These are phyloP conservation scores for Candida boidinii DNA, from an alignment of 805 yeast species.

Conservation along the genomic window DNA sequence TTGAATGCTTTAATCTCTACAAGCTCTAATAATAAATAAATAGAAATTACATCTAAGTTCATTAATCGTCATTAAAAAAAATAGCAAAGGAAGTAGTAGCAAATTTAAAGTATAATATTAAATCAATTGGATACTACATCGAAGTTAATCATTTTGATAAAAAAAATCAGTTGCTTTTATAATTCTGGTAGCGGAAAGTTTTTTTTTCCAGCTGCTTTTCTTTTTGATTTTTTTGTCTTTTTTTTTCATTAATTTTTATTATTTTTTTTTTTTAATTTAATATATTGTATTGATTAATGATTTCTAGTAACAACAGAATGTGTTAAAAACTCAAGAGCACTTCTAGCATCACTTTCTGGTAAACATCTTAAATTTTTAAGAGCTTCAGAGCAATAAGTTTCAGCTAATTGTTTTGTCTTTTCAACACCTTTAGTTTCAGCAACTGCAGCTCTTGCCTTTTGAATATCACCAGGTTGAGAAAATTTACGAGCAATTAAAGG, in stretches of 20 bases:
- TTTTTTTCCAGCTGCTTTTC: too few species aligned
- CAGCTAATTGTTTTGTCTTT: constrained; percentile 69
- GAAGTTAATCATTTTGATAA: too few species aligned
- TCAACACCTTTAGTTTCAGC: constrained; percentile 62
- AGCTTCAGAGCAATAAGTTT: constrained; percentile 70
- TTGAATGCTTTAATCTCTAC: too few species aligned
- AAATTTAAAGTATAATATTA: too few species aligned
- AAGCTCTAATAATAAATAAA: too few species aligned
- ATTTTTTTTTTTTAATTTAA: background rate
- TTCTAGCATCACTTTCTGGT: constrained; percentile 85
- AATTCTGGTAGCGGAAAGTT: too few species aligned
- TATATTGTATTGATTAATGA: constrained; percentile 37
- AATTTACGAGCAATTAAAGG: constrained; percentile 79
- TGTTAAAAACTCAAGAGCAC: constrained; percentile 80
- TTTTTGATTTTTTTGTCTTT: background rate
- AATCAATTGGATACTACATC: too few species aligned
- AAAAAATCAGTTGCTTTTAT: too few species aligned
- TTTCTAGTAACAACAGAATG: constrained; percentile 75
- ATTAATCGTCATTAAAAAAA: too few species aligned
- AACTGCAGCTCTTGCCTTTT: constrained; percentile 71
- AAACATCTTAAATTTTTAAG: constrained; percentile 58
- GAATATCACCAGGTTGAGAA: constrained; percentile 72
- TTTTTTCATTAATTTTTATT: background rate
- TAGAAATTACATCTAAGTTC: too few species aligned
- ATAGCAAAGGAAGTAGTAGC: too few species aligned